phyloP scores from a whole-genome alignment of 257 asterid species.

The Nicotiana undulata region DNA sequence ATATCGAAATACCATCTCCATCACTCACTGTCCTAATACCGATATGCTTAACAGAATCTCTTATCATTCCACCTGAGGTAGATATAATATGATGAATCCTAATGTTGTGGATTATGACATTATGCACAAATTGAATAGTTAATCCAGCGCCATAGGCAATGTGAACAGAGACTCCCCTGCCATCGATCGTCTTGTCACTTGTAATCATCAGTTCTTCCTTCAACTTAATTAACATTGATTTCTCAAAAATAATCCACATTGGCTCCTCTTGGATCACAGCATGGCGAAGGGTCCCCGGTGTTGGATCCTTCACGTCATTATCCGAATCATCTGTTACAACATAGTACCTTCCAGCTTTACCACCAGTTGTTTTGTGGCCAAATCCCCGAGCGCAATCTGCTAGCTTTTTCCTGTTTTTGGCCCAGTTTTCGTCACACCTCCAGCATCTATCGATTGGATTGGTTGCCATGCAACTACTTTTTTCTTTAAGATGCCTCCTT shows the following conservation, averaged over 20 bases:
- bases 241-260: slow-evolving; percentile 13
- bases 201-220: slow-evolving; percentile 37
- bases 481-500: not conserved
- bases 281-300: slow-evolving; percentile 46
- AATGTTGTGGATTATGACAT: slow-evolving; percentile 43
- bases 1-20: slow-evolving; percentile 26
- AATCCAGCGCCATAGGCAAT: slow-evolving; percentile 53
- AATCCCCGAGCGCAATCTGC: not conserved
- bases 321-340: slow-evolving; percentile 41
- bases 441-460: slow-evolving; percentile 1
- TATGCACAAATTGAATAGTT: slow-evolving; percentile 40
- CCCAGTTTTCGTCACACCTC: not conserved
- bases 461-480: not conserved
- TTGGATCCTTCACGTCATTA: slow-evolving; percentile 25
- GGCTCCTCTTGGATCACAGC: slow-evolving; percentile 41
- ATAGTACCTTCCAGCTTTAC: slow-evolving; percentile 32
- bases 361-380: slow-evolving; percentile 18
- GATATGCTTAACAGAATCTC: slow-evolving; percentile 34
- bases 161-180: slow-evolving; percentile 42
- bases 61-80: slow-evolving; percentile 40
- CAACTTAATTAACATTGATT: slow-evolving; percentile 40
- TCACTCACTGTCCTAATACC: slow-evolving; percentile 49
- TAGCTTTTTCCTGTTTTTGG: not conserved
- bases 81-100: slow-evolving; percentile 39
- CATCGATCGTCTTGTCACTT: slow-evolving; percentile 52